Evolutionary conservation across 140 eudicot species (phyloP).

Genomic region (Stevia rebaudiana): DNA sequence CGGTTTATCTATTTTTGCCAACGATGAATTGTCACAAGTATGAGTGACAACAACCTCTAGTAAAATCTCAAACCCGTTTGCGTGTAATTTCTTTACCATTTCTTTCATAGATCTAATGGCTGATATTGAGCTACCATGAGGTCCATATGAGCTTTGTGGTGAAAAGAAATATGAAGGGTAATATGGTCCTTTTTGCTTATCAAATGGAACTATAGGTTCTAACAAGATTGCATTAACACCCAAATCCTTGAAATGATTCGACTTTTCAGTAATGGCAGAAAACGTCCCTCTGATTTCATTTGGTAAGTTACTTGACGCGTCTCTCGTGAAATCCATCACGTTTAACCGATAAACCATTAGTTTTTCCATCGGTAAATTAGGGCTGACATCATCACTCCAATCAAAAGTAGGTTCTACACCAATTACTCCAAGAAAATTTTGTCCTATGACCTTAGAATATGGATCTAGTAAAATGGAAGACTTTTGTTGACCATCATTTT

Average conservation of each 20-base stretch:
- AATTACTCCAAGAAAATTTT: conserved; percentile 46
- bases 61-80: conserved; percentile 68
- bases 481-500: conserved; percentile 25
- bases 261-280: conserved; percentile 60
- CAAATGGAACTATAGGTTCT: conserved; percentile 71
- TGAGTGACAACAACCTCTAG: conserved; percentile 88
- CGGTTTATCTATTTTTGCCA: conserved; percentile 48
- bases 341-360: conserved; percentile 78
- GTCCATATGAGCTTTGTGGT: conserved; percentile 43
- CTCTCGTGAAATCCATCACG: conserved; percentile 57
- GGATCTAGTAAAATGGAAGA: conserved; percentile 58
- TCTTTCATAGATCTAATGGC: conserved; percentile 58
- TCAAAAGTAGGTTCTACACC: conserved; percentile 56
- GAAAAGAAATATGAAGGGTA: conserved; percentile 77
- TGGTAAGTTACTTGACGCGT: conserved; percentile 66
- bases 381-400: conserved; percentile 73
- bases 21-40: conserved; percentile 40
- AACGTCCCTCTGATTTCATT: conserved; percentile 55
- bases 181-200: conserved; percentile 69
- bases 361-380: conserved; percentile 63
- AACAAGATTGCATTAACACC: conserved; percentile 81
- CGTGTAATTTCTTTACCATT: conserved; percentile 83
- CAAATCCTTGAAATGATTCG: conserved; percentile 60
- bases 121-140: conserved; percentile 36
- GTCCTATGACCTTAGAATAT: conserved; percentile 49